phyloP scores from a whole-genome alignment of 441 rosid genomes.

The Monsonia emarginata region DNA sequence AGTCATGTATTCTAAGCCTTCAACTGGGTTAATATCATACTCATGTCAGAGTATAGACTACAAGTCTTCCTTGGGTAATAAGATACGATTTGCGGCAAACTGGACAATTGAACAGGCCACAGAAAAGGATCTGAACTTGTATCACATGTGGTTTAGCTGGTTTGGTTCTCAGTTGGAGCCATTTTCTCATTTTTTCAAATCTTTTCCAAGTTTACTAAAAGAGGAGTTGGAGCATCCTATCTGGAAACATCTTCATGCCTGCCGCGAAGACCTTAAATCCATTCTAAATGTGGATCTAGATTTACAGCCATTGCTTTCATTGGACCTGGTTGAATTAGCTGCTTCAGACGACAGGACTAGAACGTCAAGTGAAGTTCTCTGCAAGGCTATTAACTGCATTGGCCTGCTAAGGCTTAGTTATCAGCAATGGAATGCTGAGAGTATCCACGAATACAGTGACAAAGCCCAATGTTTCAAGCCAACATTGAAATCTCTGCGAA shows the following conservation, averaged over 20 bases:
- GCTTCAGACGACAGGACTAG: slow-evolving; percentile 28
- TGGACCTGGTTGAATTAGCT: slow-evolving; percentile 43
- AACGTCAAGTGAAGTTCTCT: slow-evolving; percentile 25
- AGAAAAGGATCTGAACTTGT: slow-evolving; percentile 1
- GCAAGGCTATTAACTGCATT: slow-evolving; percentile 48
- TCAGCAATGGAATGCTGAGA: slow-evolving; percentile 71
- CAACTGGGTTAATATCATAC: slow-evolving; percentile 21
- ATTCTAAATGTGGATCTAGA: slow-evolving; percentile 29
- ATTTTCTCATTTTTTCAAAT: slow-evolving; percentile 5
- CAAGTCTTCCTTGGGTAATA: slow-evolving; percentile 29
- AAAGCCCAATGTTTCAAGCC: slow-evolving; percentile 33
- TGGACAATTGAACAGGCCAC: slow-evolving; percentile 7
- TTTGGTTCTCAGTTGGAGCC: slow-evolving; percentile 5
- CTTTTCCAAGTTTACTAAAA: neutral
- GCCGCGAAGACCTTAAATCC: slow-evolving; percentile 39
- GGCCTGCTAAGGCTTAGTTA: slow-evolving; percentile 54
- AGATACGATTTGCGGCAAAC: slow-evolving; percentile 47
- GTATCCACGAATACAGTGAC: slow-evolving; percentile 25
- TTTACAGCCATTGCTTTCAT: slow-evolving; percentile 50
- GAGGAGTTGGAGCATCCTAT: slow-evolving; percentile 25
- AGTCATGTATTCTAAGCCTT: slow-evolving; percentile 43
- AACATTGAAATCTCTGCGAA: slow-evolving; percentile 46
- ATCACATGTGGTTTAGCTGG: slow-evolving; percentile 6
- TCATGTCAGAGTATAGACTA: slow-evolving; percentile 16
- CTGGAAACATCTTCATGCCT: slow-evolving; percentile 44